Evolutionary conservation across 257 asterid species (phyloP).

Genomic region (Fraxinus anomala): DNA sequence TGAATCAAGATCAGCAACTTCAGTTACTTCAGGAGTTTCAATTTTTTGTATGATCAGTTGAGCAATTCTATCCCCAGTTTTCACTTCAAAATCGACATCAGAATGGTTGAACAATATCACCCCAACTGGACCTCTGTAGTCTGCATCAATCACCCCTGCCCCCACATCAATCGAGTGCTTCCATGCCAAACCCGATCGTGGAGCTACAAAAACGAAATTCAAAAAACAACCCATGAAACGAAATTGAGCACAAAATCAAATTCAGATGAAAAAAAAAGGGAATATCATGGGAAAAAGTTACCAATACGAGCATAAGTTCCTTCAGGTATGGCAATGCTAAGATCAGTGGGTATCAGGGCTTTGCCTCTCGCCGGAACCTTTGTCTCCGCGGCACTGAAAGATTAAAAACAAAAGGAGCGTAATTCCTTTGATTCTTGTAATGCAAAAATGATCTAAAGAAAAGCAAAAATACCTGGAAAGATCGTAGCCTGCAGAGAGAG

Average conservation of each 20-base stretch:
- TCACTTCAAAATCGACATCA: conserved; percentile 52
- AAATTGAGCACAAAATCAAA: not conserved
- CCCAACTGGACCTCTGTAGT: conserved; percentile 61
- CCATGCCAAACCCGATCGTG: conserved; percentile 83
- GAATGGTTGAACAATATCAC: conserved; percentile 63
- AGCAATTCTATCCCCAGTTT: conserved; percentile 49
- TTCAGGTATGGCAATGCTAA: conserved; percentile 71
- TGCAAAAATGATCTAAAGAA: not conserved
- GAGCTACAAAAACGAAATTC: conserved; percentile 37
- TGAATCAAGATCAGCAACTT: conserved; percentile 51
- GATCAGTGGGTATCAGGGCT: conserved; percentile 82
- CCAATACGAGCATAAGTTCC: conserved; percentile 92
- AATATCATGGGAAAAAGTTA: conserved; percentile 20
- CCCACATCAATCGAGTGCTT: conserved; percentile 86
- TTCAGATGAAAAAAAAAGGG: not conserved
- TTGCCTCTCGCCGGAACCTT: conserved; percentile 80
- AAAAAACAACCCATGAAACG: not conserved
- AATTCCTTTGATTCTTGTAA: not conserved
- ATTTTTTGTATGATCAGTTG: conserved; percentile 46
- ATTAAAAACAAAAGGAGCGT: not conserved
- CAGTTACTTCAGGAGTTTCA: conserved; percentile 48
- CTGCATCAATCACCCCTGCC: conserved; percentile 95
- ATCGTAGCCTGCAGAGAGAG: conserved; percentile 49
- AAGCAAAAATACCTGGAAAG: conserved; percentile 34
- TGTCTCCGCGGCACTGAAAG: conserved; percentile 51